A percentile compares a stretch with the other conserved stretches of the same genome.
Evolutionary conservation across 2,329 filamentous ascomycete genomes (phyloP).

Genomic region (Aurifilum marmelostoma): DNA sequence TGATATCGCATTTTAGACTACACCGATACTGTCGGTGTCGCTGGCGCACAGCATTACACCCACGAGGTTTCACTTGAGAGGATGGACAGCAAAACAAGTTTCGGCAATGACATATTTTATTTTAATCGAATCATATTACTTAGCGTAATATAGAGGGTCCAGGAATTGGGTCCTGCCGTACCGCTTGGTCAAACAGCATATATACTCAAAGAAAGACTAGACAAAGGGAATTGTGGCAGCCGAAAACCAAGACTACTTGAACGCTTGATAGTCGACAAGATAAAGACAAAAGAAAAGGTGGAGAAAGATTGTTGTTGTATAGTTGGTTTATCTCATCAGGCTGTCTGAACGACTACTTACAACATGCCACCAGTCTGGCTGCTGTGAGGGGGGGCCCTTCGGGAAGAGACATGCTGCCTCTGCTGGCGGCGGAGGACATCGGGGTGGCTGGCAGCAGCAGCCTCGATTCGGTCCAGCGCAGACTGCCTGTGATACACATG

Average conservation of each 20-base stretch:
- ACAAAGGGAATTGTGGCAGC: neutral
- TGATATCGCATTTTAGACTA: neutral
- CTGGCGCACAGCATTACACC: neutral
- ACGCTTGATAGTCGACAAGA: neutral
- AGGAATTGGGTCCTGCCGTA: neutral
- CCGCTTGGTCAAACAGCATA: neutral
- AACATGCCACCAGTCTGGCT: neutral
- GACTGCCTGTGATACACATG: neutral
- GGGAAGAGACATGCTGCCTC: neutral
- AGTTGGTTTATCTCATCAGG: neutral
- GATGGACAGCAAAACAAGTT: neutral
- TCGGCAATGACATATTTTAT: neutral
- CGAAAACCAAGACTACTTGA: neutral
- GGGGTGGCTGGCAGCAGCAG: neutral
- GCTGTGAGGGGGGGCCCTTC: neutral
- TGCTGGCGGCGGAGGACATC: slow-evolving; percentile 2
- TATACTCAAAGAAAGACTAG: neutral
- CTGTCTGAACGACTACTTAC: neutral
- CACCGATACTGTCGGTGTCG: neutral
- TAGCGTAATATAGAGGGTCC: neutral
- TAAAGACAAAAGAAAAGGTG: neutral
- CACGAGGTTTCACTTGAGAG: neutral
- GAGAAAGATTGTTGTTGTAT: neutral
- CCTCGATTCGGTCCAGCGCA: neutral
- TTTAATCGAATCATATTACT: neutral